Conservation (phyloP, 2,329 filamentous ascomycete species). For the Xylariaceae sp. region DNA sequence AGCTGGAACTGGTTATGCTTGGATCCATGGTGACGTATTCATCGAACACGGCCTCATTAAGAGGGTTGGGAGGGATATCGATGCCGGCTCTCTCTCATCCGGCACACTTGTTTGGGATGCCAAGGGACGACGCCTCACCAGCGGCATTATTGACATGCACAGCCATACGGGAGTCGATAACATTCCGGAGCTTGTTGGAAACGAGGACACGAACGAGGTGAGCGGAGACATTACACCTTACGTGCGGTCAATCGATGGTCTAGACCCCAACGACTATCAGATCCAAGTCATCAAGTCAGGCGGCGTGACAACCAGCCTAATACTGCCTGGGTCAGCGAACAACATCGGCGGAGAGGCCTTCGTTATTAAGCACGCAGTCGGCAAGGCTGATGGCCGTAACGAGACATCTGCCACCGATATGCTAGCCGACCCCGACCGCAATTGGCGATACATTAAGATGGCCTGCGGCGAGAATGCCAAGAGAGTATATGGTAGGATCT, state of each 20-base stretch:
- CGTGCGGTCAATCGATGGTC: conserved; percentile 68
- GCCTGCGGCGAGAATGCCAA: conserved; percentile 76
- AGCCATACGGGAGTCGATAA: conserved; percentile 67
- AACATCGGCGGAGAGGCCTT: conserved; percentile 76
- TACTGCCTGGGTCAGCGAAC: conserved; percentile 73
- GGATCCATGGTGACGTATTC: conserved; percentile 65
- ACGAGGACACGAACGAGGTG: conserved; percentile 67
- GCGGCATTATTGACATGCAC: conserved; percentile 75
- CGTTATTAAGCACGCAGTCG: conserved; percentile 71
- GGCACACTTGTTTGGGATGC: conserved; percentile 62
- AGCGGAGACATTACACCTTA: conserved; percentile 70
- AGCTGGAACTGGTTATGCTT: conserved; percentile 64
- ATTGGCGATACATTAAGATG: conserved; percentile 78
- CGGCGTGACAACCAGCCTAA: conserved; percentile 71
- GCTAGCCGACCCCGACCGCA: conserved; percentile 68
- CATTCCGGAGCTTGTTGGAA: conserved; percentile 60
- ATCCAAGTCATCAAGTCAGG: conserved; percentile 74
- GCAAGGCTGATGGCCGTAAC: conserved; percentile 61
- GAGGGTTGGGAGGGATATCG: conserved; percentile 48
- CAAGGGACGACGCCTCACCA: conserved; percentile 65
- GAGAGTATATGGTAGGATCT: conserved; percentile 61
- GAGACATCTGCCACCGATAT: conserved; percentile 69
- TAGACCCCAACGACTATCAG: conserved; percentile 68
- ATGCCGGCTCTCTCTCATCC: conserved; percentile 47
- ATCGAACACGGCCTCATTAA: conserved; percentile 67